Base-by-base conservation (phyloP, 129 eudicot species). In the Artemisia tridentata region DNA sequence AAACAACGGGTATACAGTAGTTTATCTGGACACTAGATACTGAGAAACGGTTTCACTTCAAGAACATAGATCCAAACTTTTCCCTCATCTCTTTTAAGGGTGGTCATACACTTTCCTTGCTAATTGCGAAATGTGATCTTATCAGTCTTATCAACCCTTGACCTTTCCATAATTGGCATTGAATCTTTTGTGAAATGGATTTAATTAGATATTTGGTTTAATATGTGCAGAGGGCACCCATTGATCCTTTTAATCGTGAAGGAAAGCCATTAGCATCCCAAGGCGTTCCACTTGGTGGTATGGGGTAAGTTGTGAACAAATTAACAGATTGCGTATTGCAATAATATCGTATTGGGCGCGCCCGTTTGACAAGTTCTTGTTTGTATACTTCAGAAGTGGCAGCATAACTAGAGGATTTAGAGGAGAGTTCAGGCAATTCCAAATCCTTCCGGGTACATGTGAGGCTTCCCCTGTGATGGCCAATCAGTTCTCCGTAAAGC, bases 391-490 rank as follows among this genome's bases (percentile, higher is more conserved):
- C 88, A 92, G 98, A 61, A 92, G 98, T 80, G 98, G 96, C 68
- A 92, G 98, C 87, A 92, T 92, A 75, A 83, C 96, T 17, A 80
- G 98, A 87, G 98, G 98, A 68, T 92, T 87, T 80, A 85, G 98
- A 77, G 98, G 98, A 63, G 98, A 92, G 72, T 92, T 92, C 77
- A 86, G 86, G 81, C 91, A 87, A 34, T 92, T 91, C 51, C 98
- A 92, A 82, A 89, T 92, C 68, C 68, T 92, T 69, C 98, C 98
- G 65, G 96, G 98, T 73, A 78, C 84, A 76, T 89, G 98, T 80
- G 98, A 92, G 77, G 70, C 98, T 76, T 86, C 98, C 63, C 96
- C 98, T 67, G 75, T 92, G 76, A 92, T 92, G 98, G 92, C 98
- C 88, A 87, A 92, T 89, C 98, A 92, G 69, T 92, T 92, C 86